Conservation (phyloP, 202 grass and related monocot genomes). For the Panicum hallii region DNA sequence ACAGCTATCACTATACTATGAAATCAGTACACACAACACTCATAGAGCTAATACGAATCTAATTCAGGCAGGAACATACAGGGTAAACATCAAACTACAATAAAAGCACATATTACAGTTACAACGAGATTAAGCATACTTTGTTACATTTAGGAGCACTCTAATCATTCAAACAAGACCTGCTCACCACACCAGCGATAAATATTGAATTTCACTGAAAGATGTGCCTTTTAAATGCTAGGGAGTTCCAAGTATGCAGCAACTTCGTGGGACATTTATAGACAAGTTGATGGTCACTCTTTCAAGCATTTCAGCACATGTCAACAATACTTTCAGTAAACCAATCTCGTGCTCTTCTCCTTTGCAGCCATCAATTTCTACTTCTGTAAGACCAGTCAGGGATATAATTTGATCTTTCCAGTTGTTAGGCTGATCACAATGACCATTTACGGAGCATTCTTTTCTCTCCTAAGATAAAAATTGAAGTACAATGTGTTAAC, state of each 20-base stretch:
- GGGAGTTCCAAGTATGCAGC: background rate
- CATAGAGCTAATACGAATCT: background rate
- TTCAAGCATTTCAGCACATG: background rate
- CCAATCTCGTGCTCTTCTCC: conserved; percentile 23
- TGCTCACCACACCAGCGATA: background rate
- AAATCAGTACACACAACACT: background rate
- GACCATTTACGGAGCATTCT: background rate
- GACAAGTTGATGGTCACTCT: background rate
- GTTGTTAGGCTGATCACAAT: conserved; percentile 9
- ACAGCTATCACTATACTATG: background rate
- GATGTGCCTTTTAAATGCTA: background rate
- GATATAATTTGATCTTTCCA: background rate
- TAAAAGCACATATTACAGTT: background rate
- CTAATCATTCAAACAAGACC: background rate
- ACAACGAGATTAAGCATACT: background rate
- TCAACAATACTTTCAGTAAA: conserved; percentile 12
- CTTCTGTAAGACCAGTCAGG: background rate
- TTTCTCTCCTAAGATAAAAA: background rate
- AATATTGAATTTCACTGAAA: background rate
- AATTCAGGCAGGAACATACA: background rate
- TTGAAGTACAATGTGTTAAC: background rate
- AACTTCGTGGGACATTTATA: background rate
- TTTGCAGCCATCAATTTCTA: background rate
- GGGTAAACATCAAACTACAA: background rate
- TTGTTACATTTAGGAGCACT: background rate